A percentile compares a stretch with the other conserved stretches of the same genome.
Evolutionary conservation across 495 filamentous ascomycete genomes (phyloP).

Genomic region (Penicillium simplicissimum): DNA sequence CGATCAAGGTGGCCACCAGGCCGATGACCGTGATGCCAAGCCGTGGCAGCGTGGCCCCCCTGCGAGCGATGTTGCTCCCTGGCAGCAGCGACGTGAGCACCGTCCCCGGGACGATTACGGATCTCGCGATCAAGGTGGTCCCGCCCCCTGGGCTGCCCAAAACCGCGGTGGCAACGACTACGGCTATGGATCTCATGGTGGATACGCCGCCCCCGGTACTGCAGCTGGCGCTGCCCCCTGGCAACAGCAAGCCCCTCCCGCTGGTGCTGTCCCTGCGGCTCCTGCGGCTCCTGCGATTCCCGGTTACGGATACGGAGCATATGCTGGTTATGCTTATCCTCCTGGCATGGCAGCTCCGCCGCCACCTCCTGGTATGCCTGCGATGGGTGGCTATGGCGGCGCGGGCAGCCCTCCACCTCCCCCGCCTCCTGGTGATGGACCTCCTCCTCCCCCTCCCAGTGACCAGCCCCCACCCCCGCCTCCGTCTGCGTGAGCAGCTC

Average conservation of each 20-base stretch:
- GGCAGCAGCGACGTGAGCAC: slow-evolving; percentile 60
- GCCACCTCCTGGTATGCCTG: slow-evolving; percentile 68
- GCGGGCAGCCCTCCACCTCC: slow-evolving; percentile 57
- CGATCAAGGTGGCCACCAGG: slow-evolving; percentile 43
- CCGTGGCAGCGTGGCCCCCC: slow-evolving; percentile 85
- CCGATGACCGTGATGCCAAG: slow-evolving; percentile 62
- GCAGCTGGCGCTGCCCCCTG: slow-evolving; percentile 52
- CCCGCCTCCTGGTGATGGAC: slow-evolving; percentile 59
- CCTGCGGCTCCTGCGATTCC: slow-evolving; percentile 44
- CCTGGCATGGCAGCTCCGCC: slow-evolving; percentile 63
- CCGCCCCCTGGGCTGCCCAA: slow-evolving; percentile 57
- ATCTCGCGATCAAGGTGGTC: slow-evolving; percentile 43
- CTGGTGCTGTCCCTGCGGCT: slow-evolving; percentile 30
- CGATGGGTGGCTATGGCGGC: slow-evolving; percentile 58
- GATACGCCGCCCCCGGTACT: slow-evolving; percentile 32
- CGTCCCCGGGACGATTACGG: slow-evolving; percentile 54
- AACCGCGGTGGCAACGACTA: slow-evolving; percentile 52
- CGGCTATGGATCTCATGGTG: slow-evolving; percentile 45
- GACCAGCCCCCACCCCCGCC: slow-evolving; percentile 75
- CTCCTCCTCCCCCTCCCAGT: slow-evolving; percentile 65
- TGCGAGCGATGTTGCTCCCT: slow-evolving; percentile 82
- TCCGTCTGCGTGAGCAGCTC: slow-evolving; percentile 45
- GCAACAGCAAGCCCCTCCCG: slow-evolving; percentile 62
- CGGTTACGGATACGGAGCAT: slow-evolving; percentile 58
- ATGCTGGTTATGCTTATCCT: slow-evolving; percentile 53